Evolutionary conservation across 2,329 filamentous ascomycete species (phyloP).

Genomic region (Lasiodiplodia gonubiensis): DNA sequence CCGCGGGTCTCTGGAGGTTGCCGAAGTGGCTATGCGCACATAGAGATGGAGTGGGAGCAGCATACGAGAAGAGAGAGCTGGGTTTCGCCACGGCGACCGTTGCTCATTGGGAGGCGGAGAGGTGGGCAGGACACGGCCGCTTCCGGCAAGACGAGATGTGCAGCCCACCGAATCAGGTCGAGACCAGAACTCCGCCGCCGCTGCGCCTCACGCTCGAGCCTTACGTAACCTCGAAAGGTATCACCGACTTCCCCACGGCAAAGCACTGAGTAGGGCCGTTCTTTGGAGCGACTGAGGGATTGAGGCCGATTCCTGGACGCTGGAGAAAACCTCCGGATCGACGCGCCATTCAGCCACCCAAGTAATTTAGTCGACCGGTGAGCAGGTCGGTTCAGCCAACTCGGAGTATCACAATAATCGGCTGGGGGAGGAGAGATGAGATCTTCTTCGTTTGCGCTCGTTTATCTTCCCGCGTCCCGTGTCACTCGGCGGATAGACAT

Average conservation of each 20-base stretch:
- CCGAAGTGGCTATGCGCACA: background rate
- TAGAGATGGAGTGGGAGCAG: too few species aligned
- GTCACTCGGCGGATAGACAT: background rate
- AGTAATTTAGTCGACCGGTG: background rate
- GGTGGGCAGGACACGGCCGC: background rate
- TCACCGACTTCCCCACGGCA: background rate
- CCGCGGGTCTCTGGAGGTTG: background rate
- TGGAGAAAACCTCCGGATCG: background rate
- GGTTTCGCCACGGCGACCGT: background rate
- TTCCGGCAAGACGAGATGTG: conserved; percentile 2
- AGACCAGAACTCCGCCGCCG: background rate
- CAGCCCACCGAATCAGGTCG: background rate
- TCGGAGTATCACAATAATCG: too few species aligned
- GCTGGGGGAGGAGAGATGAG: background rate
- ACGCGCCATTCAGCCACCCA: background rate
- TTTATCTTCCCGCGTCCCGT: background rate
- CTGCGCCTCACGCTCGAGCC: background rate
- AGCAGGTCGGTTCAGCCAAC: background rate
- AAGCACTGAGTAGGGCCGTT: background rate
- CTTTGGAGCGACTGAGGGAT: background rate
- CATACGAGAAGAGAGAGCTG: background rate
- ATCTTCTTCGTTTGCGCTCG: background rate
- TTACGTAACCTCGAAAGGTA: background rate
- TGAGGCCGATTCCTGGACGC: background rate
- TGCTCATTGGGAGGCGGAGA: background rate